These are phyloP conservation scores for Yamadazyma endophytica DNA, from an alignment of 805 yeast genomes.

Conservation along the genomic window DNA sequence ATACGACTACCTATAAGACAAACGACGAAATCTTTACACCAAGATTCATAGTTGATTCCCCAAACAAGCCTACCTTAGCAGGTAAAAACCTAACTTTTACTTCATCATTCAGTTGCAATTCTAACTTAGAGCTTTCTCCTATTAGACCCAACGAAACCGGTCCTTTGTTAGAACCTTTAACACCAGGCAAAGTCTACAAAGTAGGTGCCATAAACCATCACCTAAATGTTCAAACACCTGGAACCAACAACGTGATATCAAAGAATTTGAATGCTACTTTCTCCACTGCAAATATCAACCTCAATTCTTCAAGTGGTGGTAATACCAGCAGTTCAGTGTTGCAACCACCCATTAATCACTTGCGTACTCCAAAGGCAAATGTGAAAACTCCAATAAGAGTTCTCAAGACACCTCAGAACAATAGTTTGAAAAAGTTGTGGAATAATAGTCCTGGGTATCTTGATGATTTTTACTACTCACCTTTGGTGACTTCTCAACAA, in stretches of 20 bases:
- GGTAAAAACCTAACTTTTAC: conserved; percentile 48
- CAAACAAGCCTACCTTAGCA: conserved; percentile 37
- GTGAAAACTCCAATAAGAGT: conserved; percentile 33
- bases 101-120: conserved; percentile 62
- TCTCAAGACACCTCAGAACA: conserved; percentile 37
- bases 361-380: conserved; percentile 32
- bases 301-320: no score
- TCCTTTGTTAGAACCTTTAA: conserved; percentile 60
- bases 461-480: conserved; percentile 62
- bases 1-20: not conserved
- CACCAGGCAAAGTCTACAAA: conserved; percentile 39
- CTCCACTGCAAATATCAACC: no score
- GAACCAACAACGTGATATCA: no score
- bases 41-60: conserved; percentile 26
- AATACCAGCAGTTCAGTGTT: no score
- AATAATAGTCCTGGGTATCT: conserved; percentile 67
- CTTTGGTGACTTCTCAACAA: conserved; percentile 15
- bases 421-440: conserved; percentile 45
- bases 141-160: conserved; percentile 56
- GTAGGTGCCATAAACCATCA: conserved; percentile 13
- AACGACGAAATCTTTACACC: not conserved
- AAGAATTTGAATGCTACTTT: no score
- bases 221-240: conserved; percentile 6
- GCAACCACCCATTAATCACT: conserved; percentile 9
- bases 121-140: conserved; percentile 63